Evolutionary conservation across 306 rosid genomes (phyloP), one percentile per base, ranked within the genome.

Genomic region (Spatholobus suberectus): DNA sequence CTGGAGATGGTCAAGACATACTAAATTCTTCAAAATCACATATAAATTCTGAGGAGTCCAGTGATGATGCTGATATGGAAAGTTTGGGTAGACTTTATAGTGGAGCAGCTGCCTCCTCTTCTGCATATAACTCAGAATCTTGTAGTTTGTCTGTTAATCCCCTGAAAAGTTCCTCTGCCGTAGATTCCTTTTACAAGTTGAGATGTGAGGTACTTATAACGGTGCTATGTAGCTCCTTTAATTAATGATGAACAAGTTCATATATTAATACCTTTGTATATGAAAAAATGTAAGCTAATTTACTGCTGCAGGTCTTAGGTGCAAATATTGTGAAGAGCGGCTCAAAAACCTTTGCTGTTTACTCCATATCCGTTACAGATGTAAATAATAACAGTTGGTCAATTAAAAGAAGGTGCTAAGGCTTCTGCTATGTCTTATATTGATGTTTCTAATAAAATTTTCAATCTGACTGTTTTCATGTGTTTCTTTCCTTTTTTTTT

Each of bases 281-380:
- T 82, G 59, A 80, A 82, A 70, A 78, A 54, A 51, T 81, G 83
- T 80, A 80, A 83, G 84, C 62, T 65, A 67, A 77, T 84, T 81
- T 80, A 3, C 41, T 67, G 79, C 72, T 89, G 92, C 96, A 96
- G 99, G 97, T 96, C 79, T 46, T 89, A 87, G 98, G 99, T 73
- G 98, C 99, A 78, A 96, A 94, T 89, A 92, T 94, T 74, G 99
- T 96, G 82, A 96, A 92, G 92, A 96, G 99, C 84, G 93, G 89
- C 66, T 94, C 98, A 46, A 96, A 88, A 87, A 91, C 94, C 13
- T 96, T 96, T 91, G 99, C 99, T 20, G 97, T 96, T 57, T 96
- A 96, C 85, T 94, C 97, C 91, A 79, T 96, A 85, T 89, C 98
- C 3, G 99, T 92, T 59, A 85, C 94, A 3, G 99, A 96, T 87